Evolutionary conservation across 1,284 basidiomycete genomes (phyloP), one percentile per base, ranked within the genome.

Genomic region (Ceratobasidium sp.): DNA sequence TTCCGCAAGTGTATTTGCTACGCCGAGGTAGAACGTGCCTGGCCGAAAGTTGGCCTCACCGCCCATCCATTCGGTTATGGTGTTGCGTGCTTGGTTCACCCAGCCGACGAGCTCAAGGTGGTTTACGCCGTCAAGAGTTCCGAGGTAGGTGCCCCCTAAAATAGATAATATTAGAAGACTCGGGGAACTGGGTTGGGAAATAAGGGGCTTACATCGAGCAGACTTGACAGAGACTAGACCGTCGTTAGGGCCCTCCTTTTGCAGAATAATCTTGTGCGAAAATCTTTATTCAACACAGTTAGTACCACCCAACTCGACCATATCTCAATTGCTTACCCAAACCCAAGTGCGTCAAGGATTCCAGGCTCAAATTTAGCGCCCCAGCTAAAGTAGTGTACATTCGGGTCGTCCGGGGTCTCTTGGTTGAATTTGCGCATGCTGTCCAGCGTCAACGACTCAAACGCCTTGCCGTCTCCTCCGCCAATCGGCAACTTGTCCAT

Each of bases 221-320:
- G 91, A 93, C 74, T 88, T 82, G 49, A 96, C 86, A 25, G 91
- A 93, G 69, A 96, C 94, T 48, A 96, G 84, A 1, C 95, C 94
- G 79, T 96, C 94, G 77, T 98, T 98, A 4, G 91, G 88, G 18
- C 95, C 95, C 81, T 98, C 95, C 78, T 92, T 92, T 77, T 93
- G 89, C 25, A 90, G 79, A 61, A 98, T 90, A 40, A 97, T 88
- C 3, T 87, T 87, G 79, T 95, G 93, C 0, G 94, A 88, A 85
- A 90, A 89, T 75, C 87, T 87, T 9, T 73, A 73, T 8, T 7
- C 16, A 33, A 33, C 21, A 16, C 42, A 8, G 8, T 54, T 40
- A 18, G 25, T 12, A 46, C n/a, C 36, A 8, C 18, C 1, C 5
- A 21, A 33, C 38, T 56, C 3, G 9, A 11, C 6, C 30, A 1